phyloP scores from a whole-genome alignment of 202 grass and related monocot genomes.

The Digitaria exilis region DNA sequence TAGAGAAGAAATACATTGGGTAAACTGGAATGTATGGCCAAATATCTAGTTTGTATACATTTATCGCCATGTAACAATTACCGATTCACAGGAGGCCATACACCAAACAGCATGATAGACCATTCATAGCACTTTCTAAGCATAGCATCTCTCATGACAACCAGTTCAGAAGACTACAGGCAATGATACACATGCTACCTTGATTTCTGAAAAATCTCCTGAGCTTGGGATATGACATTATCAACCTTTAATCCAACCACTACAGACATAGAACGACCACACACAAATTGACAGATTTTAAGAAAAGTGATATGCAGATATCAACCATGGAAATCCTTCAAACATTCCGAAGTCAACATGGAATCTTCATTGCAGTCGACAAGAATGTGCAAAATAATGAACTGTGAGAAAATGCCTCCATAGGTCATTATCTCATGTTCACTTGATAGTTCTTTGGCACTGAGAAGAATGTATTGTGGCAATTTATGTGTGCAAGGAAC shows the following conservation, averaged over 20 bases:
- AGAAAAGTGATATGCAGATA: not conserved
- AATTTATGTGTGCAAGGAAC: not conserved
- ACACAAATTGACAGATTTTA: not conserved
- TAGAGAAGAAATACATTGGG: not conserved
- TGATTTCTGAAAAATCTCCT: not conserved
- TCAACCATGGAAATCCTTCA: not conserved
- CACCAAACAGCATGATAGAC: not conserved
- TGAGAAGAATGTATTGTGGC: not conserved
- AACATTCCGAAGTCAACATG: not conserved
- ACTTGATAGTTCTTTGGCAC: not conserved
- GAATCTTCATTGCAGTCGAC: not conserved
- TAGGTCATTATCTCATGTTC: slow-evolving; percentile 4
- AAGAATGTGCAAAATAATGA: not conserved
- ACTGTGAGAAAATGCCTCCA: not conserved
- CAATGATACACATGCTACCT: not conserved
- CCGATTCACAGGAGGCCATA: not conserved
- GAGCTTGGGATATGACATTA: not conserved
- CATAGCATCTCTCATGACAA: not conserved
- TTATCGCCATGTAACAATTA: not conserved
- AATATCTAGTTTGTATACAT: not conserved
- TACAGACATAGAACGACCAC: not conserved
- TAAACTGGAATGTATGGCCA: not conserved
- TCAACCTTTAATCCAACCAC: slow-evolving; percentile 8
- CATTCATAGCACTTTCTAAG: not conserved
- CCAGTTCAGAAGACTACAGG: not conserved